Conservation (phyloP, 495 filamentous ascomycete genomes). For the Immersiella caudata region DNA sequence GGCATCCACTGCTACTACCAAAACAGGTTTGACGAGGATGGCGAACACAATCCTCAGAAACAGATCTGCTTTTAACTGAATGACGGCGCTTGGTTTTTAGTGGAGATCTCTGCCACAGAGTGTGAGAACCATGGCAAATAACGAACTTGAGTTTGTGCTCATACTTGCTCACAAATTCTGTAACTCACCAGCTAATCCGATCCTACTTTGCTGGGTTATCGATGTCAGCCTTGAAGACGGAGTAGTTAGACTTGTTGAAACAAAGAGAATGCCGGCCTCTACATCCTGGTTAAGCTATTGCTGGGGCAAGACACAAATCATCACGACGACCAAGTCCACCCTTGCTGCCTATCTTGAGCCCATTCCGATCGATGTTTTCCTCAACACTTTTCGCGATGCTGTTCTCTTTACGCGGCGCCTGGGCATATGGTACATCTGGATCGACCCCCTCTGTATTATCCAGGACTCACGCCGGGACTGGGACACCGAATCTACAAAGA, state of each 20-base stretch:
- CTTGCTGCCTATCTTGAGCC: neutral
- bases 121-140: neutral
- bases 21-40: neutral
- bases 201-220: neutral
- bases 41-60: neutral
- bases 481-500: constrained; percentile 2
- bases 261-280: neutral
- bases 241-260: neutral
- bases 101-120: neutral
- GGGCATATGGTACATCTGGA: constrained; percentile 8
- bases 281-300: constrained; percentile 12
- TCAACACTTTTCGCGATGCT: constrained; percentile 11
- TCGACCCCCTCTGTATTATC: constrained; percentile 14
- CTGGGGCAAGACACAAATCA: constrained; percentile 7
- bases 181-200: neutral
- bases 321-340: neutral
- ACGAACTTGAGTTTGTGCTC: too few species aligned
- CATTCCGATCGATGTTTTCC: neutral
- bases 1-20: constrained; percentile 1
- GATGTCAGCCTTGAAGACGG: neutral
- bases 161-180: constrained; percentile 7
- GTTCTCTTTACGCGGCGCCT: neutral
- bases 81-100: neutral
- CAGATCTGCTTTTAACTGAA: neutral
- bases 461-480: constrained; percentile 5